phyloP scores from a whole-genome alignment of 2,329 filamentous ascomycete genomes.

The Pyrenochaeta sp. region DNA sequence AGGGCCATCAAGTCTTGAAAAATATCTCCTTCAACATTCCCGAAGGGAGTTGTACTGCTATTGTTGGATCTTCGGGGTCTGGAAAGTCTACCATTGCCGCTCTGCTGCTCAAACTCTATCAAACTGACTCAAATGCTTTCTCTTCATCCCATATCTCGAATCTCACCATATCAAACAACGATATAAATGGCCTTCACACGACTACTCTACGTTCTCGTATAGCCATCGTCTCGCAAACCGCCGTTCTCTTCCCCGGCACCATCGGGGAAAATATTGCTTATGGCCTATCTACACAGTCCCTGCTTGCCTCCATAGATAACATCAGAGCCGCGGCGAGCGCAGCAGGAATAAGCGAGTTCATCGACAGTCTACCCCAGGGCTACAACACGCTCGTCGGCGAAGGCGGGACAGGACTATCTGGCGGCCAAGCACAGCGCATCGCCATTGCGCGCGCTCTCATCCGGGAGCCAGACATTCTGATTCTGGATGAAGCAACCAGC shows the following conservation, averaged over 20 bases:
- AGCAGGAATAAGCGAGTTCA: conserved; percentile 80
- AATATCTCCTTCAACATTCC: conserved; percentile 72
- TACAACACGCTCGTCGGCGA: conserved; percentile 81
- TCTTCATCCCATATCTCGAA: conserved; percentile 30
- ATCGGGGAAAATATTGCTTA: conserved; percentile 86
- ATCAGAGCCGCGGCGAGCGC: conserved; percentile 61
- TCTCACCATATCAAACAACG: conserved; percentile 66
- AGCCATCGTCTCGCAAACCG: conserved; percentile 74
- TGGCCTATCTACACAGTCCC: conserved; percentile 68
- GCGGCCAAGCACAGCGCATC: conserved; percentile 83
- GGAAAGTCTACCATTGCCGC: conserved; percentile 88
- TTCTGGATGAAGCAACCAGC: conserved; percentile 88
- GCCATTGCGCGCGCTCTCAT: conserved; percentile 82
- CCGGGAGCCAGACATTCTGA: conserved; percentile 73
- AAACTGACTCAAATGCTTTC: conserved; percentile 26
- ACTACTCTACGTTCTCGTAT: conserved; percentile 67
- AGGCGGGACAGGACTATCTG: conserved; percentile 76
- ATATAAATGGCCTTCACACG: conserved; percentile 68
- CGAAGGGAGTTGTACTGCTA: conserved; percentile 72
- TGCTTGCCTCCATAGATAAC: conserved; percentile 53
- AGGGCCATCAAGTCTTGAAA: conserved; percentile 64
- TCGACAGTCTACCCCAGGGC: conserved; percentile 72
- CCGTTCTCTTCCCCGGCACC: conserved; percentile 79
- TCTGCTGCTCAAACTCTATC: conserved; percentile 77
- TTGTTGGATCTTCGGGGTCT: conserved; percentile 86